phyloP scores from a whole-genome alignment of 2,329 filamentous ascomycete species.

The Ceratocystis alfenasii region DNA sequence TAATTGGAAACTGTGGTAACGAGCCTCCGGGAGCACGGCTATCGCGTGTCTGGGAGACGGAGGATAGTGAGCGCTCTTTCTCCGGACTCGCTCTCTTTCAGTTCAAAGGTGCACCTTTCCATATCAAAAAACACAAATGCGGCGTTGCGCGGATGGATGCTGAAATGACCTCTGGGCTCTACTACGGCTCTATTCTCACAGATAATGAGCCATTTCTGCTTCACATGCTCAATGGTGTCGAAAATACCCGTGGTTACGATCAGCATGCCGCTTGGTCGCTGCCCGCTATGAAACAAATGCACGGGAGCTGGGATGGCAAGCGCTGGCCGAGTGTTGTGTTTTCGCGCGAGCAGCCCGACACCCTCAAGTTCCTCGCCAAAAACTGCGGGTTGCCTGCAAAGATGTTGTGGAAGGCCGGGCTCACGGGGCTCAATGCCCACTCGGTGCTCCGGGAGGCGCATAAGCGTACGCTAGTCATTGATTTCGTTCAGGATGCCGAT shows the following conservation, averaged over 20 bases:
- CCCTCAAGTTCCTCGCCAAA: background rate
- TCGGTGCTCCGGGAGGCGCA: background rate
- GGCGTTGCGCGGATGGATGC: too few species aligned
- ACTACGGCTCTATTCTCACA: background rate
- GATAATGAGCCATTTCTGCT: background rate
- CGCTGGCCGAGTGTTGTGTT: constrained; percentile 2
- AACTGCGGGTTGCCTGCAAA: background rate
- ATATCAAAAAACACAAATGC: constrained; percentile 1
- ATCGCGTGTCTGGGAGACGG: background rate
- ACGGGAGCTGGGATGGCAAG: background rate
- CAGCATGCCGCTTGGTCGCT: background rate
- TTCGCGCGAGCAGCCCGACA: background rate
- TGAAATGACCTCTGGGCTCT: background rate
- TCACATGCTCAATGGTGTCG: background rate
- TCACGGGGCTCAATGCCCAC: background rate
- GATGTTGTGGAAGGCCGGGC: constrained; percentile 6
- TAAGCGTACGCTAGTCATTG: background rate
- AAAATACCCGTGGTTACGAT: background rate
- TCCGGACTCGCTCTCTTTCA: background rate
- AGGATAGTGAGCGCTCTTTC: background rate
- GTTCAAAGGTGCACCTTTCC: background rate
- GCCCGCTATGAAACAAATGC: background rate
- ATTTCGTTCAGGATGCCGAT: background rate
- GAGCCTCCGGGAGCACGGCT: background rate
- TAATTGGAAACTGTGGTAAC: constrained; percentile 8